Base-by-base conservation (phyloP, 139 green algal genomes). In the Raphidocelis subcapitata region DNA sequence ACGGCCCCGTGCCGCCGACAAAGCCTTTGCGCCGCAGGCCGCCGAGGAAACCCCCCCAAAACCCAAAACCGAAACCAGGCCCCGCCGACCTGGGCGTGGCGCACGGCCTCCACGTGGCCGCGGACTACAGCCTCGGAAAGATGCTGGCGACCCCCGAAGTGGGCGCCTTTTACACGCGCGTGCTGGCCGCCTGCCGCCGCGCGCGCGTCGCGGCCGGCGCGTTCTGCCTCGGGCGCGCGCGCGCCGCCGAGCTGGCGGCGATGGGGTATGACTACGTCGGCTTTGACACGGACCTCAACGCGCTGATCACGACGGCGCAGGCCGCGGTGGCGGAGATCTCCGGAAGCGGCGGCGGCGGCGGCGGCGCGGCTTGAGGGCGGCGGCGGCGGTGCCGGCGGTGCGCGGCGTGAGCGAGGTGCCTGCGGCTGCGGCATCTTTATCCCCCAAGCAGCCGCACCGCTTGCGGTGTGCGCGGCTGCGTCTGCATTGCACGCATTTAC, bases 31-130 rank as follows among this genome's bases (percentile, higher is more conserved):
- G 8, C 8, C 41, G 8, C 41, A 8, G 8, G 41, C 8, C 41
- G 8, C 41, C 12, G 12, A 49, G 12, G 8, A 8, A 12, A 8
- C 8, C 41, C 41, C 12, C 12, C 41, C 41, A 20, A 12, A 8
- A 49, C 41, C 8, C 41, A 8, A 49, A 49, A 62, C 15, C 59
- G 20, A 21, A n/a, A n/a, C n/a, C 69, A 76, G 69, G 69, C 21
- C 69, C 69, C 20, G 57, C 69, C 36, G 69, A 76, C 69, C 68
- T 76, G 69, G 60, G 69, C 57, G 62, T 62, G 41, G 59, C 44
- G 36, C 32, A 54, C 20, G 69, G 69, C 18, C 29, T 63, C 18
- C 69, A 76, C 47, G 21, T 69, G 20, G 59, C 68, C 29, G 35
- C 24, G 20, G 18, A 61, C 29, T 76, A 76, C 47, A 26, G 68